Percentiles rank a stretch among this genome's conserved stretches.
Evolutionary conservation across 2,329 filamentous ascomycete genomes (phyloP).

Genomic region (Penicillium fuscoglaucum): DNA sequence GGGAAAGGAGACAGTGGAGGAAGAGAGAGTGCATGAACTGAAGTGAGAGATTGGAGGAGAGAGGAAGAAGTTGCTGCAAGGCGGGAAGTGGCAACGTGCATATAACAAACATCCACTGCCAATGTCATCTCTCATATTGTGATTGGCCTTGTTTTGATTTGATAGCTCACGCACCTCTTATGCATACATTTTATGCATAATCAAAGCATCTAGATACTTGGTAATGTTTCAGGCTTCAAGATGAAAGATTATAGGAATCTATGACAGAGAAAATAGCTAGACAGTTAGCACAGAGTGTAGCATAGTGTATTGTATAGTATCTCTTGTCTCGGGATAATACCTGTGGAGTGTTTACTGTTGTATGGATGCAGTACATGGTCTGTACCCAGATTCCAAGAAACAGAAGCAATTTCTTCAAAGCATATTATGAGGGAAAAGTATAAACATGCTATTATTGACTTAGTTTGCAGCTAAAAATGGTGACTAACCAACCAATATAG

Average conservation of each 20-base stretch:
- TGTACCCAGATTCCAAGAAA: neutral
- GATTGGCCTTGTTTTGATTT: neutral
- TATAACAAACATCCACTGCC: neutral
- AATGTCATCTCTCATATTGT: neutral
- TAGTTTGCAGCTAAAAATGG: neutral
- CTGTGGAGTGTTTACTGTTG: neutral
- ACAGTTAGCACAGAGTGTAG: neutral
- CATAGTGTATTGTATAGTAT: too few relatives aligned
- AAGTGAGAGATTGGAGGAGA: neutral
- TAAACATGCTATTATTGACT: conserved; percentile 13
- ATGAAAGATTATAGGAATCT: neutral
- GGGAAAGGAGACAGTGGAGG: neutral
- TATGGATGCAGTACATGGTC: too few relatives aligned
- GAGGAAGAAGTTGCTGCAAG: neutral
- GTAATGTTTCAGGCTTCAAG: neutral
- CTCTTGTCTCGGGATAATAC: neutral
- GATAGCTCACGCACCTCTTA: neutral
- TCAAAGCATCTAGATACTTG: neutral
- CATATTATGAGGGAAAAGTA: conserved; percentile 10
- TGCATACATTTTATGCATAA: neutral
- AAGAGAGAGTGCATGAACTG: neutral
- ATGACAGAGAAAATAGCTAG: neutral
- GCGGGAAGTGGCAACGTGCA: neutral
- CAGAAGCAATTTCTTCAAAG: conserved; percentile 6
- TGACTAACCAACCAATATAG: neutral